Base-by-base conservation (phyloP, 768 basidiomycete species). In the Hericium rajendrae region DNA sequence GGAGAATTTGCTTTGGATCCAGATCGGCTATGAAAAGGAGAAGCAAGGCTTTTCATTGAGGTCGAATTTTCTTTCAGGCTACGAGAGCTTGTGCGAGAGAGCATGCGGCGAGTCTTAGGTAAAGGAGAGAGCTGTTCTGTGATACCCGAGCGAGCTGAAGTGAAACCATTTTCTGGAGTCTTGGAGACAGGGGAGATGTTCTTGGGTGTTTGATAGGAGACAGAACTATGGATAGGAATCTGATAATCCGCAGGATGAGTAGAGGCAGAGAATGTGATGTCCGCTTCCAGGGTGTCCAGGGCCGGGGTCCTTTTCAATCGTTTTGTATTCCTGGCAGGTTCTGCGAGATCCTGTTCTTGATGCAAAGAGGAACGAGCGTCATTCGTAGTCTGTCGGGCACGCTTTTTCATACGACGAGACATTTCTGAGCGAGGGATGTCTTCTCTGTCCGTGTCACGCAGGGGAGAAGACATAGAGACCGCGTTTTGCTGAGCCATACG, bases 21-120 rank as follows among this genome's bases (percentile, higher is more conserved):
- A 16, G 78, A 76, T 46, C 74, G 72, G 48, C 78, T 78, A 52
- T 64, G 69, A 61, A 78, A 81, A 1, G 79, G 78, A 24, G 77
- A 79, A 11, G 71, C 74, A 22, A 79, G 72, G 18, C 49, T 26
- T 20, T 57, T 16, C 16, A 41, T 41, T 24, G 54, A 59, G 22
- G 24, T 9, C 18, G 39, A 56, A 52, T 77, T 78, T 59, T 76
- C 75, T 56, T 76, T 77, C 57, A 74, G 66, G 41, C 68, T 72
- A 48, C 69, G 68, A 43, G 76, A 77, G 39, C 69, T 68, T 48
- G 72, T 74, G 59, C 73, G 72, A 57, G 75, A 72, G 39, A 69
- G 51, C 26, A 69, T 62, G 28, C 69, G 72, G 56, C 67, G 67
- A 60, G 65, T 53, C 28, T 65, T 51, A 52, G 78, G 78, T 32